phyloP scores from a whole-genome alignment of 345 rosid genomes.

The Pugionium cornutum region DNA sequence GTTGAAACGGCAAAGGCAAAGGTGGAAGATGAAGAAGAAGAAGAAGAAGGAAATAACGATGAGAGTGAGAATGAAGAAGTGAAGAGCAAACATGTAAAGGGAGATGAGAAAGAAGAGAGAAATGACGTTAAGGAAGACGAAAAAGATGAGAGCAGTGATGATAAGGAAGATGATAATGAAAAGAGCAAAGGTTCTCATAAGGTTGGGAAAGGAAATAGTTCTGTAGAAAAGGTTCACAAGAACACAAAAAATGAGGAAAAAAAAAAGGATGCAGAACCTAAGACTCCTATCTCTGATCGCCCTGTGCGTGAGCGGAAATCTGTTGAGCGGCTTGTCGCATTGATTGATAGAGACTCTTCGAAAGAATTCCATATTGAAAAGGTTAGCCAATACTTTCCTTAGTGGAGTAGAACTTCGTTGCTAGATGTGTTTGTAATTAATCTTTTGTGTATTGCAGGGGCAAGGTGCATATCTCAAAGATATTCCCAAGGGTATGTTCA shows the following conservation, averaged over 20 bases:
- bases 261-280: slow-evolving; percentile 54
- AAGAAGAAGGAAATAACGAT: slow-evolving; percentile 28
- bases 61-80: slow-evolving; percentile 34
- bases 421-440: slow-evolving; percentile 17
- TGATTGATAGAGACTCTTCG: slow-evolving; percentile 67
- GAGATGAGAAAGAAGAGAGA: slow-evolving; percentile 20
- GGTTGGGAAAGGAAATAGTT: slow-evolving; percentile 46
- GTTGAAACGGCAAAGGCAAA: slow-evolving; percentile 17
- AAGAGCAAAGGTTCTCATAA: slow-evolving; percentile 49
- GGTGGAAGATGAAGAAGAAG: slow-evolving; percentile 26
- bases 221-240: slow-evolving; percentile 43
- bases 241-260: slow-evolving; percentile 47
- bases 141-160: slow-evolving; percentile 30
- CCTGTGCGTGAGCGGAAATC: slow-evolving; percentile 95
- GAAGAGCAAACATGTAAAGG: slow-evolving; percentile 23
- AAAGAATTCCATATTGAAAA: slow-evolving; percentile 79
- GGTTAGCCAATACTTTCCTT: slow-evolving; percentile 47
- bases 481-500: slow-evolving; percentile 82
- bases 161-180: slow-evolving; percentile 38
- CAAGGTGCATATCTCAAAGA: slow-evolving; percentile 78
- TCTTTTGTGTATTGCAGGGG: slow-evolving; percentile 63
- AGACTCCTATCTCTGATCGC: slow-evolving; percentile 71
- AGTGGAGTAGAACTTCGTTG: slow-evolving; percentile 12
- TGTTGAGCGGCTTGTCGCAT: slow-evolving; percentile 91
- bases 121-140: slow-evolving; percentile 32